Base-by-base conservation (phyloP, 148 eudicot species). In the Amaranthus palmeri region DNA sequence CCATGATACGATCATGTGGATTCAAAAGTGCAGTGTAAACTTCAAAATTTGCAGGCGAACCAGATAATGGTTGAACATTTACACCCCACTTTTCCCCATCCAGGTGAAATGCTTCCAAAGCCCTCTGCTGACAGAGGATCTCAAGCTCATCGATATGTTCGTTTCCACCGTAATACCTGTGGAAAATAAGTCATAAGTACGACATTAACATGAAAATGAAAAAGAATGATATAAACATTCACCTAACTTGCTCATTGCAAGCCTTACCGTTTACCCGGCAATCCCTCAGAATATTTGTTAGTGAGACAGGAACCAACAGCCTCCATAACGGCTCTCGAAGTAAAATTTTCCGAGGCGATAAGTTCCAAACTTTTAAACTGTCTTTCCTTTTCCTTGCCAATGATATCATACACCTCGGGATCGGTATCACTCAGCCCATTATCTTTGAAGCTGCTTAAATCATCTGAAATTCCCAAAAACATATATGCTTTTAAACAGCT, bases 1-100 rank as follows among this genome's bases (percentile, higher is more conserved):
- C 98, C 98, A 93, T 93, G 53, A 90, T 87, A 40, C 96, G 90
- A 75, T 93, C 98, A 85, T 91, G 97, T 46, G 98, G 98, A 8
- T 81, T 87, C 7, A 93, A 87, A 75, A 93, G 72, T 57, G 97
- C 98, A 17, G 97, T 93, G 67, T 93, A 93, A 72, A 89, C 98
- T 76, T 83, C 97, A 81, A 93, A 91, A 81, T 93, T 93, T 41
- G 98, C 98, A 6, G 97, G 97, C 67, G 97, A 88, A 72, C 97
- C 97, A 61, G 98, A 91, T 60, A 88, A 77, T 6, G 98, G 98
- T 53, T 93, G 98, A 68, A 93, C 98, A 85, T 91, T 93, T 41
- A 93, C 98, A 65, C 98, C 98, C 98, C 98, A 93, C 57, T 86
- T 81, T 58, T 82, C 69, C 13, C 71, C 82, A 81, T 90, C 95